A percentile compares a stretch with the other conserved stretches of the same genome.
These are phyloP conservation scores for Cladorrhinum sp. DNA, from an alignment of 2,329 filamentous ascomycete species.

Conservation along the genomic window DNA sequence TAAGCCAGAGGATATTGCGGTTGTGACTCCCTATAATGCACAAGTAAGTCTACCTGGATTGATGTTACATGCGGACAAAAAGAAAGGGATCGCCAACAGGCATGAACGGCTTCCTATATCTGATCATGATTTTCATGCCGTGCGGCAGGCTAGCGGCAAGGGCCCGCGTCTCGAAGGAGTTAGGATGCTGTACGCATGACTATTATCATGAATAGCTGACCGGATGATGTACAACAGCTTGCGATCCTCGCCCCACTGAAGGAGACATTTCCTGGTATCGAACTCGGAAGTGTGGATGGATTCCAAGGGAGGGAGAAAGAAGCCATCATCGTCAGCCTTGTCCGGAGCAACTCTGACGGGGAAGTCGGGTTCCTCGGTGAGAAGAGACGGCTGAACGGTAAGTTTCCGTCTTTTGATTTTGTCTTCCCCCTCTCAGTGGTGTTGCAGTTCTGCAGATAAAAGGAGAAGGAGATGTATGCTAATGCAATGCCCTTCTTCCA, in stretches of 20 bases:
- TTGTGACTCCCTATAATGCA: constrained; percentile 95
- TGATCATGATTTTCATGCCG: constrained; percentile 21
- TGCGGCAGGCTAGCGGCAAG: neutral
- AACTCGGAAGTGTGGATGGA: constrained; percentile 94
- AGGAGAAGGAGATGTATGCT: constrained; percentile 19
- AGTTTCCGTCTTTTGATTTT: constrained; percentile 31
- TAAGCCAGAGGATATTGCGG: constrained; percentile 78
- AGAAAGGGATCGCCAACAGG: neutral
- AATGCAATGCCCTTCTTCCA: constrained; percentile 25
- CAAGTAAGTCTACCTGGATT: constrained; percentile 53
- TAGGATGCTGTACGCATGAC: constrained; percentile 14
- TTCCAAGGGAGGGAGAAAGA: constrained; percentile 97
- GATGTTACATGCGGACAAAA: neutral
- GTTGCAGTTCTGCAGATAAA: neutral
- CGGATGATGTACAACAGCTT: constrained; percentile 48
- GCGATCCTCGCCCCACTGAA: constrained; percentile 77
- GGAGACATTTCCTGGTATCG: constrained; percentile 76
- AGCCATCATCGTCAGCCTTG: constrained; percentile 88
- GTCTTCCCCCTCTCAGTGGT: too few species aligned
- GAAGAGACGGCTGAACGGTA: constrained; percentile 88
- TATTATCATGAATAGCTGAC: constrained; percentile 11
- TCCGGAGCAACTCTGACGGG: constrained; percentile 80
- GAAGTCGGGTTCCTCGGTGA: constrained; percentile 94
- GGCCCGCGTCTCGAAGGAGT: constrained; percentile 11
- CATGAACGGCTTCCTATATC: neutral